Conservation (phyloP, 176 grass and related monocot species). For the Zea luxurians region DNA sequence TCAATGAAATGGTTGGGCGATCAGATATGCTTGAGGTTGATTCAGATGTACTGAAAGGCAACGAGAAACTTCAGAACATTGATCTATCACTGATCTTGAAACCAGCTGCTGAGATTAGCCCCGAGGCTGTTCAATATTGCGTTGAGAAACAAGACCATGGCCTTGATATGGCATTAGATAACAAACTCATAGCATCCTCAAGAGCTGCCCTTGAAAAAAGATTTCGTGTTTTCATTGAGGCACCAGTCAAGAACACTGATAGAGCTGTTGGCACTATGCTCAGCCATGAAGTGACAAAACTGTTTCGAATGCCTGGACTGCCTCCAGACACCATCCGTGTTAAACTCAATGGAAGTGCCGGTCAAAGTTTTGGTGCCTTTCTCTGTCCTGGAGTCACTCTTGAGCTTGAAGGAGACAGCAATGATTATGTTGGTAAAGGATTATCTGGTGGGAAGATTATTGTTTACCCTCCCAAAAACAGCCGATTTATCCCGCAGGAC, state of each 20-base stretch:
- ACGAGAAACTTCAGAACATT: conserved; percentile 55
- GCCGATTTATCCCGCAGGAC: conserved; percentile 52
- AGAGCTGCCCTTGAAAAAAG: conserved; percentile 49
- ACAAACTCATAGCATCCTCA: conserved; percentile 52
- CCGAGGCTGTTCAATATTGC: conserved; percentile 51
- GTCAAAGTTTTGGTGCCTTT: conserved; percentile 69
- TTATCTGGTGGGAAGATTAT: conserved; percentile 66
- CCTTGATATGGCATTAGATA: conserved; percentile 62
- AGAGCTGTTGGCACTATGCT: conserved; percentile 74
- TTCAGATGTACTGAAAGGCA: conserved; percentile 38
- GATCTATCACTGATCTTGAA: conserved; percentile 60
- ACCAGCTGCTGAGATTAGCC: conserved; percentile 50
- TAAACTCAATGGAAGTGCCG: conserved; percentile 61
- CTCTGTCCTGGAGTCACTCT: conserved; percentile 58
- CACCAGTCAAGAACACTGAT: conserved; percentile 44
- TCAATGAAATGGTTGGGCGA: conserved; percentile 67
- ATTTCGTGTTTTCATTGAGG: conserved; percentile 46
- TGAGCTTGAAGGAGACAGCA: conserved; percentile 67
- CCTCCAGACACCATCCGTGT: conserved; percentile 55
- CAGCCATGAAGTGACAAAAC: conserved; percentile 63
- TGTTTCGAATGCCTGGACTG: conserved; percentile 47
- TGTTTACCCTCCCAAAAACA: conserved; percentile 60
- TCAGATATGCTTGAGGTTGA: conserved; percentile 69
- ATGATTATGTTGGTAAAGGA: conserved; percentile 76
- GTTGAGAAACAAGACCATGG: conserved; percentile 69